A percentile compares a stretch with the other conserved stretches of the same genome.
Evolutionary conservation across 2,329 filamentous ascomycete genomes (phyloP).

Genomic region (Akanthomyces lecanii): DNA sequence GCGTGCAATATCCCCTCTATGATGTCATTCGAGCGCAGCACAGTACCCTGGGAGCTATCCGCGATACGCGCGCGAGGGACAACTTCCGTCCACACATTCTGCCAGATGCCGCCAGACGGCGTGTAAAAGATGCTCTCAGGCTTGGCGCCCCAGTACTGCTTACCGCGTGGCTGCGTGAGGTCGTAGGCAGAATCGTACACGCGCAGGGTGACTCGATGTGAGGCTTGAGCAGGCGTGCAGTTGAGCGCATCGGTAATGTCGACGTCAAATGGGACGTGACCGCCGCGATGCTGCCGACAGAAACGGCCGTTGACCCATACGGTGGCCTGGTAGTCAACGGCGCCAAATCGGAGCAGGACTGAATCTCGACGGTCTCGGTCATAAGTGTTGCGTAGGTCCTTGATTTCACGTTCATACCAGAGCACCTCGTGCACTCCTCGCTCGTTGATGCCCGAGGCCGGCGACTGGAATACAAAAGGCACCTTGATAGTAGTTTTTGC

Average conservation of each 20-base stretch:
- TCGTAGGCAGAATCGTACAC: conserved; percentile 62
- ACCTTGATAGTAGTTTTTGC: conserved; percentile 54
- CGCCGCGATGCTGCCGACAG: conserved; percentile 53
- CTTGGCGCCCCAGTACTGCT: conserved; percentile 61
- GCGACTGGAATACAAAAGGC: conserved; percentile 62
- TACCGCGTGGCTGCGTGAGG: conserved; percentile 60
- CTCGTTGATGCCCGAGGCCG: conserved; percentile 59
- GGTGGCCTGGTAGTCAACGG: conserved; percentile 57
- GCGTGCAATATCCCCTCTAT: conserved; percentile 47
- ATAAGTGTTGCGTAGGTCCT: conserved; percentile 46
- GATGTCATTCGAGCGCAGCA: conserved; percentile 53
- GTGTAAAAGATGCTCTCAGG: conserved; percentile 59
- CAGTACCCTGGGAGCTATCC: conserved; percentile 54
- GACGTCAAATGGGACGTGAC: conserved; percentile 56
- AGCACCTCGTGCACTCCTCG: conserved; percentile 61
- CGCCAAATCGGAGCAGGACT: conserved; percentile 53
- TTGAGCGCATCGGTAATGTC: conserved; percentile 50
- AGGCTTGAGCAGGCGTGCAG: conserved; percentile 20
- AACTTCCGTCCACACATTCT: conserved; percentile 53
- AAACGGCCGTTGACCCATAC: conserved; percentile 52
- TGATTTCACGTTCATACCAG: conserved; percentile 58
- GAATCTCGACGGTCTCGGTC: conserved; percentile 34
- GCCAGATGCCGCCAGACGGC: conserved; percentile 55
- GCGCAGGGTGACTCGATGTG: conserved; percentile 45
- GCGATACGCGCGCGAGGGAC: conserved; percentile 50